Evolutionary conservation across 345 rosid genomes (phyloP).

Genomic region (Erucastrum elatum): DNA sequence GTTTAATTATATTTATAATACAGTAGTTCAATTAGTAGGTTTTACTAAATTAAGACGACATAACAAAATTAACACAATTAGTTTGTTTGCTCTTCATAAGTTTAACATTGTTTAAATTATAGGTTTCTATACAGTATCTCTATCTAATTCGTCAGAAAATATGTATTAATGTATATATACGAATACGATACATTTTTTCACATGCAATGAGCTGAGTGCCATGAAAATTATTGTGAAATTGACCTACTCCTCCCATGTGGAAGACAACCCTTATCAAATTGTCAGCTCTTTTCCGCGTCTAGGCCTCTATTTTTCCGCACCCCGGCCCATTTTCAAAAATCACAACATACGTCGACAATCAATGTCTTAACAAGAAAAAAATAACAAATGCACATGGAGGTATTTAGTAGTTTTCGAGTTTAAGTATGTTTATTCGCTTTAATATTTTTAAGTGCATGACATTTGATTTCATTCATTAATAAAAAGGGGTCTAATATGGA

Average conservation of each 20-base stretch:
- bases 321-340: conserved; percentile 11
- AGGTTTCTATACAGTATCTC: too few relatives aligned
- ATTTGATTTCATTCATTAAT: background rate
- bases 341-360: background rate
- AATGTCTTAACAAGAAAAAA: background rate
- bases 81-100: too few relatives aligned
- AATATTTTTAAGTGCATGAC: background rate
- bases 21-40: too few relatives aligned
- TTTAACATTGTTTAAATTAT: too few relatives aligned
- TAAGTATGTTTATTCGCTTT: too few relatives aligned
- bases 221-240: conserved; percentile 22
- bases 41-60: too few relatives aligned
- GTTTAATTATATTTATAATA: background rate
- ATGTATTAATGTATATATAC: too few relatives aligned
- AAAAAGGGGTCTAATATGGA: conserved; percentile 13
- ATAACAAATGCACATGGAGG: background rate
- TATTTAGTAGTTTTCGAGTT: background rate
- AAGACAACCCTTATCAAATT: conserved; percentile 22
- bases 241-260: conserved; percentile 40
- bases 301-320: conserved; percentile 7
- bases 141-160: background rate
- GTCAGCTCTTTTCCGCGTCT: conserved; percentile 37
- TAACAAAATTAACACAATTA: too few relatives aligned
- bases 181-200: background rate
- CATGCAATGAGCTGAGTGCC: conserved; percentile 16